Conservation (phyloP, 1,139 yeast species). For the Arxiozyma telluris region DNA sequence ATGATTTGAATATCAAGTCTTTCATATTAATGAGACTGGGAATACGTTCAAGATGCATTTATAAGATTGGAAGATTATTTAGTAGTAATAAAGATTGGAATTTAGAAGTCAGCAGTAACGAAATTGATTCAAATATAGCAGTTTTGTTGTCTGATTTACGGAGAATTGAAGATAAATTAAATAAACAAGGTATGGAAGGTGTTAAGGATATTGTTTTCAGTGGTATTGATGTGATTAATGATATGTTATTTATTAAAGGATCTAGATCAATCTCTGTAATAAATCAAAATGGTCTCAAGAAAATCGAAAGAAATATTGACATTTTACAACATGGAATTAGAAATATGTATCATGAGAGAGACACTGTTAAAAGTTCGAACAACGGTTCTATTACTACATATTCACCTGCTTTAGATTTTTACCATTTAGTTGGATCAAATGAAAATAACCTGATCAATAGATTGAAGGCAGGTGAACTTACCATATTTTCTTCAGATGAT, state of each 20-base stretch:
- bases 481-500: constrained; percentile 25
- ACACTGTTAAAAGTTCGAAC: constrained; percentile 32
- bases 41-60: constrained; percentile 52
- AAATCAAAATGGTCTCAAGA: constrained; percentile 59
- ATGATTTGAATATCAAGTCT: constrained; percentile 40
- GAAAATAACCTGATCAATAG: constrained; percentile 18
- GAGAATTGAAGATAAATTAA: constrained; percentile 22
- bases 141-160: constrained; percentile 24
- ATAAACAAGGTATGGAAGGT: constrained; percentile 24
- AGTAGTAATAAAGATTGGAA: constrained; percentile 26
- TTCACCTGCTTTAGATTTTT: constrained; percentile 48
- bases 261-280: constrained; percentile 47
- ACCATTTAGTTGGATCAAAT: constrained; percentile 35
- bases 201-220: constrained; percentile 29
- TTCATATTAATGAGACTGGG: constrained; percentile 58
- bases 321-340: constrained; percentile 71
- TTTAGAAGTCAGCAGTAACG: constrained; percentile 52
- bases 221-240: constrained; percentile 56
- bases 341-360: constrained; percentile 49
- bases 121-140: constrained; percentile 50
- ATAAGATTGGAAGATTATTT: constrained; percentile 45
- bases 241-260: constrained; percentile 50
- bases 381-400: constrained; percentile 35
- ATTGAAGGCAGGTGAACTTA: constrained; percentile 29
- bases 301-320: constrained; percentile 57